Percentiles rank a stretch among this genome's conserved stretches.
Evolutionary conservation across 2,329 filamentous ascomycete species (phyloP).

Genomic region (Talaromyces islandicus): DNA sequence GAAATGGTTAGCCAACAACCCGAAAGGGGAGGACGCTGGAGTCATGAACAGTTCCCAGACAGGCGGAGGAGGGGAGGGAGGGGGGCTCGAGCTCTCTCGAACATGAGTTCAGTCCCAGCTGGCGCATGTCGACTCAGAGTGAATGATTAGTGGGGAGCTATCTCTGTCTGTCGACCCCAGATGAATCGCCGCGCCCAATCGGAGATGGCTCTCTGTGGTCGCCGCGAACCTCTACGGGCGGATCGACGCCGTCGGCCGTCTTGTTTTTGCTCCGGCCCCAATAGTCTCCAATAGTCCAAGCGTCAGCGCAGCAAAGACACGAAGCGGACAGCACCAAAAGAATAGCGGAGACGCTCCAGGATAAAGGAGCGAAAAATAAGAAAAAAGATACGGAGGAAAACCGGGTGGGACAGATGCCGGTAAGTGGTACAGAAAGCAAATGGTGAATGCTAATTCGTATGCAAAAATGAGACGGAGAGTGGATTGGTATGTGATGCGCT

Average conservation of each 20-base stretch:
- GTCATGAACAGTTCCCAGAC: slow-evolving; percentile 4
- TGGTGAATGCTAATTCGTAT: not conserved
- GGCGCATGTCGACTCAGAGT: not conserved
- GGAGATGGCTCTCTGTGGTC: slow-evolving; percentile 5
- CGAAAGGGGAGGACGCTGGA: slow-evolving; percentile 5
- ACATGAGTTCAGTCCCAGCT: slow-evolving; percentile 6
- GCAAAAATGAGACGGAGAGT: not conserved
- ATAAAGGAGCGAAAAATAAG: not conserved
- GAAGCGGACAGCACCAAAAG: not conserved
- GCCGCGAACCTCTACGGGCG: slow-evolving; percentile 1
- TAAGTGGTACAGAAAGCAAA: not conserved
- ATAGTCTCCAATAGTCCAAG: slow-evolving; percentile 9
- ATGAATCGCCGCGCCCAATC: slow-evolving; percentile 21
- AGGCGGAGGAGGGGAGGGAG: slow-evolving; percentile 13
- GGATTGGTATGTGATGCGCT: not conserved
- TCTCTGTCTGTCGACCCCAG: slow-evolving; percentile 7
- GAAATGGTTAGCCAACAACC: slow-evolving; percentile 12
- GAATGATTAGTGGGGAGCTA: slow-evolving; percentile 8
- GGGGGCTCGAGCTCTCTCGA: slow-evolving; percentile 8
- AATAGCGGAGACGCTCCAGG: not conserved
- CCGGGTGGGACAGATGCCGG: not conserved
- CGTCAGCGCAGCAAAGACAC: slow-evolving; percentile 4
- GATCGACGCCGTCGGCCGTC: slow-evolving; percentile 8
- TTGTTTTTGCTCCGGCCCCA: slow-evolving; percentile 7
- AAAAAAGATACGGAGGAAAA: not conserved